A percentile compares a stretch with the other conserved stretches of the same genome.
Evolutionary conservation across 2,329 filamentous ascomycete genomes (phyloP).

Genomic region (Ambrosiella cleistominuta): DNA sequence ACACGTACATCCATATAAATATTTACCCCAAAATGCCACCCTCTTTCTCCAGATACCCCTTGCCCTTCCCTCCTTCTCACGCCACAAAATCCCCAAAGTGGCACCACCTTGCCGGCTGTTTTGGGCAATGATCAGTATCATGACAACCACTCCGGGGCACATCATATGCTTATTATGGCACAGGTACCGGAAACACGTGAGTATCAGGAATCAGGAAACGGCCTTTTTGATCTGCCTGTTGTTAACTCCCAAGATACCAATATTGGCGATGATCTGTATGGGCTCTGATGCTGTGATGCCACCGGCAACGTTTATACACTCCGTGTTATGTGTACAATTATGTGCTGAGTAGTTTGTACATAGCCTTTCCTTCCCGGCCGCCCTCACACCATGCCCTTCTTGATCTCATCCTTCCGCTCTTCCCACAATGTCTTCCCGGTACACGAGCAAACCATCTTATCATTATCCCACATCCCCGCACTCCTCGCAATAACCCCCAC

Average conservation of each 20-base stretch:
- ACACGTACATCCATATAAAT: too few species aligned
- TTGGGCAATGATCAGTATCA: neutral
- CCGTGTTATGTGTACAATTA: neutral
- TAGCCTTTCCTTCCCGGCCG: neutral
- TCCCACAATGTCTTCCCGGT: slow-evolving; percentile 98
- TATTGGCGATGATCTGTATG: neutral
- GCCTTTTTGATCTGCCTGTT: neutral
- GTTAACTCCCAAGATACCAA: neutral
- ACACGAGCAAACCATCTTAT: slow-evolving; percentile 95
- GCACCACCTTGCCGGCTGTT: neutral
- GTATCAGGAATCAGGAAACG: neutral
- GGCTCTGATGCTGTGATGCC: neutral
- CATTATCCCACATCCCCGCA: slow-evolving; percentile 96
- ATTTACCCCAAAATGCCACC: too few species aligned
- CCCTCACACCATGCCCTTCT: slow-evolving; percentile 74
- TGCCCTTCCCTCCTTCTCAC: too few species aligned
- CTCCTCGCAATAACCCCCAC: slow-evolving; percentile 89
- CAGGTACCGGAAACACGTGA: neutral
- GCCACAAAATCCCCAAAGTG: neutral
- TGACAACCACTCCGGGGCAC: neutral
- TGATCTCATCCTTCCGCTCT: slow-evolving; percentile 76
- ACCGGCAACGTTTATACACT: neutral
- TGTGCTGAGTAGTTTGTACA: neutral
- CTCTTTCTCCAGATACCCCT: too few species aligned
- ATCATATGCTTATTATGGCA: neutral